phyloP scores from a whole-genome alignment of 225 moss, liverwort and hornwort genomes.

The Sphagnum contortum region DNA sequence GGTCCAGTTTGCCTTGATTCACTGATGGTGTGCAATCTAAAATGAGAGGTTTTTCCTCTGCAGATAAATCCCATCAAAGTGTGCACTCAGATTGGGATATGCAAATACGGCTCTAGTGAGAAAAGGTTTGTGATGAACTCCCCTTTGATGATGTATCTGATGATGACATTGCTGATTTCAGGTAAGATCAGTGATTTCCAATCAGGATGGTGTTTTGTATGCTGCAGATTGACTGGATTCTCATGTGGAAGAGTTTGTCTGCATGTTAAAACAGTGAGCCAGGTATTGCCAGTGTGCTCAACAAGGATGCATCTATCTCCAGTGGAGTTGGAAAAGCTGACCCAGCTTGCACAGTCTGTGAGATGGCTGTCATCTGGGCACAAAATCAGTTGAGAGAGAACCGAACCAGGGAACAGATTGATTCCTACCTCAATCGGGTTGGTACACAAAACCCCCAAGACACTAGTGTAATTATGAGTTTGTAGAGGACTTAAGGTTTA shows the following conservation, averaged over 20 bases:
- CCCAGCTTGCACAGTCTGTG: constrained; percentile 56
- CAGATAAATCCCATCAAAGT: constrained; percentile 76
- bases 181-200: constrained; percentile 22
- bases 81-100: constrained; percentile 74
- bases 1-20: no score
- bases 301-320: constrained; percentile 29
- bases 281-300: constrained; percentile 68
- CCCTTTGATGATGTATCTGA: no score
- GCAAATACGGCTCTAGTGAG: constrained; percentile 6
- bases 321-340: constrained; percentile 18
- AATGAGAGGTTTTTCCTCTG: background rate
- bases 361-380: constrained; percentile 94
- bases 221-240: background rate
- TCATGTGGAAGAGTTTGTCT: background rate
- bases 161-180: constrained; percentile 16
- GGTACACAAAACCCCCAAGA: background rate
- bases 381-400: constrained; percentile 77
- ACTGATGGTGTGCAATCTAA: no score
- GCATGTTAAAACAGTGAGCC: constrained; percentile 16
- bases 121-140: no score
- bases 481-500: no score
- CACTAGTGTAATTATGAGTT: no score
- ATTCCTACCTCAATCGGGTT: constrained; percentile 54
- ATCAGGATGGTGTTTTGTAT: constrained; percentile 10
- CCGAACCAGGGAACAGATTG: constrained; percentile 52